Conservation (phyloP, 2,329 filamentous ascomycete species). For the Aspergillus sclerotialis region DNA sequence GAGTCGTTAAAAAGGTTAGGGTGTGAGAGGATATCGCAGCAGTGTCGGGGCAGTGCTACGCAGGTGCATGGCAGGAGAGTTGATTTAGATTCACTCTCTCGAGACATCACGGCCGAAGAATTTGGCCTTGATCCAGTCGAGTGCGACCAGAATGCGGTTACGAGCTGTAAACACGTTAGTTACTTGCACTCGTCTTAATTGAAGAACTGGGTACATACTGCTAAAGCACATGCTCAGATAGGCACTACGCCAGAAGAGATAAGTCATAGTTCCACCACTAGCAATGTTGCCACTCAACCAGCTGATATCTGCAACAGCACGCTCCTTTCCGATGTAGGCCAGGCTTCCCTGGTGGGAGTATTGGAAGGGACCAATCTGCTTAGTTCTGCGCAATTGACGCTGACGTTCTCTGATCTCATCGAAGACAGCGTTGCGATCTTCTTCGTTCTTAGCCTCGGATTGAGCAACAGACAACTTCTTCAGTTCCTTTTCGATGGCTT, state of each 20-base stretch:
- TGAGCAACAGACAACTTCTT: slow-evolving; percentile 58
- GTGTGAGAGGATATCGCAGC: not conserved
- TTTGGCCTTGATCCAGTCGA: slow-evolving; percentile 97
- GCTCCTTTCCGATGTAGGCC: slow-evolving; percentile 97
- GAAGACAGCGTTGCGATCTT: slow-evolving; percentile 51
- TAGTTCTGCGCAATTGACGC: slow-evolving; percentile 78
- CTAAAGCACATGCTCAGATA: slow-evolving; percentile 99
- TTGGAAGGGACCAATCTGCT: slow-evolving; percentile 94
- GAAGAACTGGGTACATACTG: no score
- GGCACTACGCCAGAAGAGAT: slow-evolving; percentile 96
- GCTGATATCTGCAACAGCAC: slow-evolving; percentile 92
- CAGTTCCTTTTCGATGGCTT: slow-evolving; percentile 71
- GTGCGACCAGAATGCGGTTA: slow-evolving; percentile 83
- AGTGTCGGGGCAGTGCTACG: not conserved
- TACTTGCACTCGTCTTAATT: not conserved
- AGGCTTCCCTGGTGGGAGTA: slow-evolving; percentile 96
- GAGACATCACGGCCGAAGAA: slow-evolving; percentile 87
- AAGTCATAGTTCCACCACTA: slow-evolving; percentile 86
- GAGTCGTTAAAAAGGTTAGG: slow-evolving; percentile 6
- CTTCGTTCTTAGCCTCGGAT: slow-evolving; percentile 60
- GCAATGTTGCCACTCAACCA: slow-evolving; percentile 98
- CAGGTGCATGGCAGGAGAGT: no score
- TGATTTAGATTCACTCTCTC: slow-evolving; percentile 41
- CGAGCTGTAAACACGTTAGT: slow-evolving; percentile 53
- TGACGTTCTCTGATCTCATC: slow-evolving; percentile 80